Percentiles rank a stretch among this genome's conserved stretches.
phyloP scores from a whole-genome alignment of 2,329 filamentous ascomycete species.

The Ophiostoma pallidulum region DNA sequence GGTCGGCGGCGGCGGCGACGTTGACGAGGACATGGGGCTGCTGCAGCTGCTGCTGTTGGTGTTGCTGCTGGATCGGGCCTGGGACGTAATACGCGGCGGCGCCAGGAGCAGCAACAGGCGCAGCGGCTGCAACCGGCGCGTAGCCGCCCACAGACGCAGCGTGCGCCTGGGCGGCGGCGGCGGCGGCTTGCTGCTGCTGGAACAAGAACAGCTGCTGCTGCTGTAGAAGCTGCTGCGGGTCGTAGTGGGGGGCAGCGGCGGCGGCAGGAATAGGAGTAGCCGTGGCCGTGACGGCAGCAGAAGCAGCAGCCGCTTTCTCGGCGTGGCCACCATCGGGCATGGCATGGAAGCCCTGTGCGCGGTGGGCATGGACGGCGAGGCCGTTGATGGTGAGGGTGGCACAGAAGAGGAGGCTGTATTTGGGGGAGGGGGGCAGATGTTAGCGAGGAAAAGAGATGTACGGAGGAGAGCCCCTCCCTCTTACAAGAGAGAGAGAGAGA shows the following conservation, averaged over 20 bases:
- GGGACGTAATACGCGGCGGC: too few species aligned
- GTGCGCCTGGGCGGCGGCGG: neutral
- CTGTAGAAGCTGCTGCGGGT: too few species aligned
- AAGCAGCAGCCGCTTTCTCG: conserved; percentile 15
- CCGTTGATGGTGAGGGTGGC: conserved; percentile 32
- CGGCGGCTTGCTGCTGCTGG: conserved; percentile 14
- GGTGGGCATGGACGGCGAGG: conserved; percentile 34
- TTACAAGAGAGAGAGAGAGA: conserved; percentile 6
- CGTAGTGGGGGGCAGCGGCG: conserved; percentile 10
- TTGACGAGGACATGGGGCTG: neutral
- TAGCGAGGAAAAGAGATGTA: neutral
- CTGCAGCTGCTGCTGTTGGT: conserved; percentile 11
- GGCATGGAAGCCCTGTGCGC: conserved; percentile 32
- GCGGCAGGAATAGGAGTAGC: neutral
- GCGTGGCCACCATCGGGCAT: conserved; percentile 21
- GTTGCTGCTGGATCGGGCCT: too few species aligned
- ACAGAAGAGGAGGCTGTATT: conserved; percentile 35
- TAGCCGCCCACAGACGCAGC: neutral
- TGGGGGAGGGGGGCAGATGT: too few species aligned
- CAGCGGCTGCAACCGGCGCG: neutral
- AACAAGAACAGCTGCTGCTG: conserved; percentile 3
- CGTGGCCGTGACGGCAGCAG: neutral
- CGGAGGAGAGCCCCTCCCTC: too few species aligned
- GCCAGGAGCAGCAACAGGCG: neutral
- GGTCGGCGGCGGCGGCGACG: neutral